Evolutionary conservation across 805 yeast genomes (phyloP).

Genomic region (Wickerhamomyces queroliae): DNA sequence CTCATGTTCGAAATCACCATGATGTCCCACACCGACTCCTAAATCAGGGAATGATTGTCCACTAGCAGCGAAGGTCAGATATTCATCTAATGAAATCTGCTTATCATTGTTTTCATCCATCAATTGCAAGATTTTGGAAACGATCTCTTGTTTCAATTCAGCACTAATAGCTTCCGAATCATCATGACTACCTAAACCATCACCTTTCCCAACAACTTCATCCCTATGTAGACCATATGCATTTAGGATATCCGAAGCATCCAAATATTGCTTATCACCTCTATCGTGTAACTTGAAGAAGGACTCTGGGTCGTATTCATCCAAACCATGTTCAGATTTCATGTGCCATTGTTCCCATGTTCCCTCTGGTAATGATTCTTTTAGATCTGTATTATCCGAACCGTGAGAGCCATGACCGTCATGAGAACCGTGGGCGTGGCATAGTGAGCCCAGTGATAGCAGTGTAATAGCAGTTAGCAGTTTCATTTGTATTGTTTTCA

Average conservation of each 20-base stretch:
- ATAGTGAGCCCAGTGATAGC: neutral
- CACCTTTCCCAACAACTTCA: constrained; percentile 78
- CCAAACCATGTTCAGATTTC: constrained; percentile 81
- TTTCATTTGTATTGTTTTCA: too few relatives aligned
- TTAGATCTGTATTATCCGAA: constrained; percentile 13
- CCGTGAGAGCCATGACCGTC: constrained; percentile 6
- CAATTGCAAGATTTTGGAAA: constrained; percentile 47
- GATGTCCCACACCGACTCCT: constrained; percentile 92
- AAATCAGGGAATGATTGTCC: constrained; percentile 86
- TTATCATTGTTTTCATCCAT: constrained; percentile 68
- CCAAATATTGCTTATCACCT: constrained; percentile 50
- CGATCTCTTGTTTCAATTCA: constrained; percentile 45
- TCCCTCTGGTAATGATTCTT: constrained; percentile 41
- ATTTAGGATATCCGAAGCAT: constrained; percentile 59
- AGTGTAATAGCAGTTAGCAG: neutral
- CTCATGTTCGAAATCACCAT: constrained; percentile 87
- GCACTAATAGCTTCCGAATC: constrained; percentile 55
- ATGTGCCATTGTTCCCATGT: constrained; percentile 88
- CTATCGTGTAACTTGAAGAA: constrained; percentile 82
- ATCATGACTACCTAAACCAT: constrained; percentile 81
- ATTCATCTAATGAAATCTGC: constrained; percentile 60
- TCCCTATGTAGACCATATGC: constrained; percentile 76
- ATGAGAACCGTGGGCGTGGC: constrained; percentile 7
- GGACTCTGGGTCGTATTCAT: constrained; percentile 63
- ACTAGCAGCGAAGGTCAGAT: constrained; percentile 48